Conservation (phyloP, 352 stramenopile species). For the Pythium dissimile region DNA sequence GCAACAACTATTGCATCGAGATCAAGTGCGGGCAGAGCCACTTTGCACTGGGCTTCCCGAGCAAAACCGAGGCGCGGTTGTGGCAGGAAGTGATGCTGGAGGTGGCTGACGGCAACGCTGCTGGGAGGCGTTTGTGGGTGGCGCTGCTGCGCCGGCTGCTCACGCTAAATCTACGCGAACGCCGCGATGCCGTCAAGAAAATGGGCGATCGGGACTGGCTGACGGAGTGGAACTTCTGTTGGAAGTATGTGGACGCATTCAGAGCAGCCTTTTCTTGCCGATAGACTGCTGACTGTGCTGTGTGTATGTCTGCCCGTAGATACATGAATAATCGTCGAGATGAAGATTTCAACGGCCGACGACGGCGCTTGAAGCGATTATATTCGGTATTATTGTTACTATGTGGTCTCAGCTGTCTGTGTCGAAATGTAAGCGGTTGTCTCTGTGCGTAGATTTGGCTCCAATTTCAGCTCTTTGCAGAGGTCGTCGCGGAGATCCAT, state of each 20-base stretch:
- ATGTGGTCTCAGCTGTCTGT: background rate
- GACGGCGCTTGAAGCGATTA: slow-evolving; percentile 49
- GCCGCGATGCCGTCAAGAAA: slow-evolving; percentile 39
- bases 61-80: slow-evolving; percentile 32
- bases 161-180: slow-evolving; percentile 44
- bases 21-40: slow-evolving; percentile 38
- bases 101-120: slow-evolving; percentile 69
- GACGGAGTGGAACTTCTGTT: slow-evolving; percentile 77
- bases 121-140: slow-evolving; percentile 62
- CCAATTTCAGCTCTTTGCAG: slow-evolving; percentile 71
- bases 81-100: slow-evolving; percentile 72
- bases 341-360: slow-evolving; percentile 29
- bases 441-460: slow-evolving; percentile 57
- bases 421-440: slow-evolving; percentile 23
- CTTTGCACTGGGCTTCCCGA: slow-evolving; percentile 51
- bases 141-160: slow-evolving; percentile 51
- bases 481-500: slow-evolving; percentile 65
- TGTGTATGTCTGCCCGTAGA: slow-evolving; percentile 11
- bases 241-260: slow-evolving; percentile 8
- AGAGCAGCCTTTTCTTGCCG: background rate
- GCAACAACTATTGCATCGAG: slow-evolving; percentile 63
- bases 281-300: background rate
- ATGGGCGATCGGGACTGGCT: slow-evolving; percentile 79
- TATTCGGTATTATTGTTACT: slow-evolving; percentile 36
- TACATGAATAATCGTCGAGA: slow-evolving; percentile 26